Percentiles rank a stretch among this genome's conserved stretches.
These are phyloP conservation scores for Cyclotella cryptica DNA, from an alignment of 108 stramenopile genomes.

Conservation along the genomic window DNA sequence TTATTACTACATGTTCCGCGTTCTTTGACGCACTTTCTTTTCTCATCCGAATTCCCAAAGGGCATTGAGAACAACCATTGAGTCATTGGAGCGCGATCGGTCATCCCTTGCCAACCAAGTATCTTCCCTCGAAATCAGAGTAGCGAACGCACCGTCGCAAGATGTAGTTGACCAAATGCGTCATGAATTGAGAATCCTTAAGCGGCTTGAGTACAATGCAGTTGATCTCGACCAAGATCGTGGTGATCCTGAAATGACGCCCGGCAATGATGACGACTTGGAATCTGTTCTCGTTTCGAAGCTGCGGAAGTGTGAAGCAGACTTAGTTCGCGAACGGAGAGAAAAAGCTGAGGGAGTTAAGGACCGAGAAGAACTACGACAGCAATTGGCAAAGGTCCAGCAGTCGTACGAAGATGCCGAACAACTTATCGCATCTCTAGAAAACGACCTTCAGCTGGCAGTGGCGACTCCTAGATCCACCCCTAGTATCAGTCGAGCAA, in stretches of 20 bases:
- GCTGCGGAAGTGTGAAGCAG: slow-evolving; percentile 79
- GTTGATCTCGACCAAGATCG: slow-evolving; percentile 76
- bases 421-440: slow-evolving; percentile 70
- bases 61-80: slow-evolving; percentile 56
- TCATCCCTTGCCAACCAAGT: slow-evolving; percentile 51
- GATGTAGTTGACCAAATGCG: slow-evolving; percentile 81
- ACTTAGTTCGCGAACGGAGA: slow-evolving; percentile 83
- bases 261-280: slow-evolving; percentile 68
- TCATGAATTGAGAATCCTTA: slow-evolving; percentile 83
- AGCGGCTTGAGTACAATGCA: slow-evolving; percentile 87
- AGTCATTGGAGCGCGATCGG: slow-evolving; percentile 65
- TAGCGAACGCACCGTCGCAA: slow-evolving; percentile 75
- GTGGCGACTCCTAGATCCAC: slow-evolving; percentile 58
- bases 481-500: slow-evolving; percentile 15
- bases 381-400: slow-evolving; percentile 53
- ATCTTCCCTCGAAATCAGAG: slow-evolving; percentile 58
- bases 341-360: slow-evolving; percentile 55
- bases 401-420: slow-evolving; percentile 72
- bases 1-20: background rate
- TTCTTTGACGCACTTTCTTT: background rate
- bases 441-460: slow-evolving; percentile 80
- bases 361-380: slow-evolving; percentile 51
- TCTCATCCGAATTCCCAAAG: background rate
- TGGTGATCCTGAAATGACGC: slow-evolving; percentile 74
- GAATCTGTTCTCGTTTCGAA: slow-evolving; percentile 87